Base-by-base conservation (phyloP, 2,329 filamentous ascomycete species). In the Aspergillus sp. region DNA sequence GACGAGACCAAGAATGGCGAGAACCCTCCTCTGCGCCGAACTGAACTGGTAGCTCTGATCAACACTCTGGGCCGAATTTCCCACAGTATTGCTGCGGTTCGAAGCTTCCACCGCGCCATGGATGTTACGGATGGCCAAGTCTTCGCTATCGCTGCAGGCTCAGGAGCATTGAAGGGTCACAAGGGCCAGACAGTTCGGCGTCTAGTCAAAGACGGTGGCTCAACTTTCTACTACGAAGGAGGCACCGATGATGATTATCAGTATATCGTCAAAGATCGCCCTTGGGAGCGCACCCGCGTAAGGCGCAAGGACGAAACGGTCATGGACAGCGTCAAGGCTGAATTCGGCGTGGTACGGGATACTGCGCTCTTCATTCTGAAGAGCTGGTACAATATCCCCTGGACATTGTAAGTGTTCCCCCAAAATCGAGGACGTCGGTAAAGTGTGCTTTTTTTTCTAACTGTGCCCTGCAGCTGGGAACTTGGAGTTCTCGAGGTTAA, bases 41-140 rank as follows among this genome's bases (percentile, higher is more conserved):
- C 93, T 0, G 95, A 99, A 76, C 82, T 99, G 11, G 95, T 99
- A 19, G 91, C 95, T 2, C 82, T 99, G 19, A 89, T 98, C 77
- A 99, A 99, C 76, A 98, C 95, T 0, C 88, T 97, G 58, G 91
- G 90, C 30, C 86, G 93, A 37, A 87, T 98, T 61, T 91, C 90
- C 62, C 88, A 89, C 72, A 95, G 91, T 52, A 77, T 99, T 60
- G 80, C 83, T 34, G 88, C 91, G 0, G 83, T 96, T 44, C 84
- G 86, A 56, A 81, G 87, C 54, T 98, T 99, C 78, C 79, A 83
- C 41, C 73, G 76, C 51, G 77, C 80, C 7, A 66, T 78, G 57
- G 70, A 74, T n/a, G 65, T 72, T 9, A 74, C 70, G 4, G 67
- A 71, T 11, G 71, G 72, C 19, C 63, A 71, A 12, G 64, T 65